A percentile compares a stretch with the other conserved stretches of the same genome.
phyloP scores from a whole-genome alignment of 2,329 filamentous ascomycete species.

The Fusarium virguliforme region DNA sequence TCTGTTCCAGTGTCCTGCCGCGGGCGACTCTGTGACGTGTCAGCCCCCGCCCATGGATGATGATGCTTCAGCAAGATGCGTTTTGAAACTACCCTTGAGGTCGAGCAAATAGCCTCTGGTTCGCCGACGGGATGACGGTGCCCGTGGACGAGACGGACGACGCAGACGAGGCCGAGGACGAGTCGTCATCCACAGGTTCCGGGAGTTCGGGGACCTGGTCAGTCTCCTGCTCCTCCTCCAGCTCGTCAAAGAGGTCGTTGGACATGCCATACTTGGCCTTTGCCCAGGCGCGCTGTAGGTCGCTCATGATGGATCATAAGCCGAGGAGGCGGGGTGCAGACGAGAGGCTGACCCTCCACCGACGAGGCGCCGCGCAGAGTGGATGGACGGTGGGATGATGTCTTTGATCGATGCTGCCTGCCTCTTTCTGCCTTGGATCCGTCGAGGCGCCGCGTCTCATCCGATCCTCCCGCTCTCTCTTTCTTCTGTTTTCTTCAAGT shows the following conservation, averaged over 20 bases:
- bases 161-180: slow-evolving; percentile 80
- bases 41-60: slow-evolving; percentile 41
- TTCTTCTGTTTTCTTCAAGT: not conserved
- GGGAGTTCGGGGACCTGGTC: slow-evolving; percentile 65
- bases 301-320: slow-evolving; percentile 74
- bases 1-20: slow-evolving; percentile 73
- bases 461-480: slow-evolving; percentile 21
- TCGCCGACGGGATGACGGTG: slow-evolving; percentile 87
- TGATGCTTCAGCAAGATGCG: slow-evolving; percentile 15
- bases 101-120: slow-evolving; percentile 80
- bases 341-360: slow-evolving; percentile 39
- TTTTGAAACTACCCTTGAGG: slow-evolving; percentile 71
- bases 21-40: slow-evolving; percentile 61
- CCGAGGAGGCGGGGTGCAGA: slow-evolving; percentile 33
- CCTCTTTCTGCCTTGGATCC: slow-evolving; percentile 12
- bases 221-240: slow-evolving; percentile 67
- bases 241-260: slow-evolving; percentile 66
- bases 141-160: slow-evolving; percentile 93
- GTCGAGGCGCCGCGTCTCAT: slow-evolving; percentile 20
- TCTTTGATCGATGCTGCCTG: slow-evolving; percentile 21
- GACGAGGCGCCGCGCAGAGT: slow-evolving; percentile 15
- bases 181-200: slow-evolving; percentile 72
- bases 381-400: not conserved
- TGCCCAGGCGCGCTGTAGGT: slow-evolving; percentile 84
- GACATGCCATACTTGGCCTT: slow-evolving; percentile 79